phyloP scores from a whole-genome alignment of 2,329 filamentous ascomycete genomes.

The Claviceps fusiformis region DNA sequence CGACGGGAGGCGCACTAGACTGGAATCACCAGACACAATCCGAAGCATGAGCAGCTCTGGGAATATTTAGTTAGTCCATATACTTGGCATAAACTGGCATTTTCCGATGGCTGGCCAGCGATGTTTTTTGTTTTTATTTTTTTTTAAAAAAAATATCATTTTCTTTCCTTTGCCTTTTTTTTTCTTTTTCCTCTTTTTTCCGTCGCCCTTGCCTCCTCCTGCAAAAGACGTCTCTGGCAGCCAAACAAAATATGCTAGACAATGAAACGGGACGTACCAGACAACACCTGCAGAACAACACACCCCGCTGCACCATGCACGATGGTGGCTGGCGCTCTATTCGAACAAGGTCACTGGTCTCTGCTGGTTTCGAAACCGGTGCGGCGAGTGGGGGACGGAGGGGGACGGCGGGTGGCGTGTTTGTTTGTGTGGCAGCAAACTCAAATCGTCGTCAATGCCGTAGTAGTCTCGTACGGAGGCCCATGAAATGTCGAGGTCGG shows the following conservation, averaged over 20 bases:
- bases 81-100: not conserved
- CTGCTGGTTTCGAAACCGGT: too few species aligned
- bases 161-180: not conserved
- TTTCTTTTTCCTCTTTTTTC: not conserved
- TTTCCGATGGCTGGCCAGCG: conserved; percentile 1
- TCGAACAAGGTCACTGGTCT: too few species aligned
- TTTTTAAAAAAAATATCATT: too few species aligned
- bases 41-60: not conserved
- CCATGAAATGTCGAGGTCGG: not conserved
- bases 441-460: not conserved
- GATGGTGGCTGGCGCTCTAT: not conserved
- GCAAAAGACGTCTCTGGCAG: not conserved
- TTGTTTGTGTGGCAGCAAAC: not conserved
- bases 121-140: too few species aligned
- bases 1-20: not conserved
- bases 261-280: not conserved
- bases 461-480: not conserved
- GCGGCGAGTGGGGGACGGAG: too few species aligned
- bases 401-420: not conserved
- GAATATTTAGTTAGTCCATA: not conserved
- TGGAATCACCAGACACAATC: not conserved
- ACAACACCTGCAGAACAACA: not conserved
- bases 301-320: not conserved
- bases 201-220: not conserved
- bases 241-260: not conserved